phyloP scores from a whole-genome alignment of 805 yeast genomes.

The Nematodospora valgi region DNA sequence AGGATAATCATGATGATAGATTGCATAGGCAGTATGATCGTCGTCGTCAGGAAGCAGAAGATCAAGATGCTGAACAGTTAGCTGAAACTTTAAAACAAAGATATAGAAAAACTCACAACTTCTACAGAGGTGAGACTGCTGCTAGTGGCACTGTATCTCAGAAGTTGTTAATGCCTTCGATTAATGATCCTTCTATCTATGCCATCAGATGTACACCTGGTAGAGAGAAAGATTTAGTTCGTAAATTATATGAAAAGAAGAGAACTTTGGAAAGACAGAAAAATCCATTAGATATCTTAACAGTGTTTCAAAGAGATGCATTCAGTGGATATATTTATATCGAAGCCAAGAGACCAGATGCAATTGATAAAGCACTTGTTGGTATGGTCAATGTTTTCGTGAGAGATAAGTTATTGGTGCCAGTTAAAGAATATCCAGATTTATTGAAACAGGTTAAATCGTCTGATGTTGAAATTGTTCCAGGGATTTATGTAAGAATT shows the following conservation, averaged over 20 bases:
- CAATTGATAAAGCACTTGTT: constrained; percentile 80
- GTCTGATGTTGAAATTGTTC: constrained; percentile 80
- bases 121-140: constrained; percentile 81
- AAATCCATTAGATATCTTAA: constrained; percentile 76
- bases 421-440: constrained; percentile 93
- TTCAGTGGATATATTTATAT: constrained; percentile 89
- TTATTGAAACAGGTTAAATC: constrained; percentile 85
- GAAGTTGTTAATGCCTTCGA: constrained; percentile 88
- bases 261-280: constrained; percentile 70
- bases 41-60: constrained; percentile 79
- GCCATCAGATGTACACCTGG: constrained; percentile 94
- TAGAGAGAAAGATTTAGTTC: constrained; percentile 85
- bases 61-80: constrained; percentile 90
- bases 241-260: constrained; percentile 80
- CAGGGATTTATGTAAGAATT: constrained; percentile 89
- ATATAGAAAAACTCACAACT: constrained; percentile 82
- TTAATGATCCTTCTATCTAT: constrained; percentile 94
- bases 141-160: constrained; percentile 71
- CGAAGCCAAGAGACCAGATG: constrained; percentile 91
- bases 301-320: constrained; percentile 92
- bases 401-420: constrained; percentile 77
- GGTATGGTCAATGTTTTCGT: constrained; percentile 86
- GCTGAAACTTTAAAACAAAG: constrained; percentile 91
- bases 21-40: constrained; percentile 89
- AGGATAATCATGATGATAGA: constrained; percentile 57